Conservation (phyloP, 1,139 yeast species). For the Debaryomycetaceae sp. region DNA sequence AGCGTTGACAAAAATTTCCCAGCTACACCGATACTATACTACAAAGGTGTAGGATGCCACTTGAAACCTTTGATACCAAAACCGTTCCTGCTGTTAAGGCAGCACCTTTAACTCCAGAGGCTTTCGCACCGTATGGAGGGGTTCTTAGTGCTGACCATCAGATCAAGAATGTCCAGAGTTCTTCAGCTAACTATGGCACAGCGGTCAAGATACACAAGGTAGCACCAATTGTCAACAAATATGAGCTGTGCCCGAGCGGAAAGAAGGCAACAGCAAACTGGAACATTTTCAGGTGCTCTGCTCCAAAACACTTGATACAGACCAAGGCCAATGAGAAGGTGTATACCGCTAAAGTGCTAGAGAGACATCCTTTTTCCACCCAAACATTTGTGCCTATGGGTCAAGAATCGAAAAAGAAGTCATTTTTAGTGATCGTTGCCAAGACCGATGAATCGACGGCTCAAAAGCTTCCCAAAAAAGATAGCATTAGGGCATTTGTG, state of each 20-base stretch:
- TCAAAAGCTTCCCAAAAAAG: slow-evolving; percentile 55
- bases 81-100: slow-evolving; percentile 25
- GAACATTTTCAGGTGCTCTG: slow-evolving; percentile 80
- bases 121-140: slow-evolving; percentile 43
- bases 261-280: slow-evolving; percentile 57
- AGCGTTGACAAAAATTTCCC: background rate
- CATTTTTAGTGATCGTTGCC: slow-evolving; percentile 83
- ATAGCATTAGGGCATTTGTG: slow-evolving; percentile 59
- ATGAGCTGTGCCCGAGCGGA: slow-evolving; percentile 43
- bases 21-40: background rate
- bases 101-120: slow-evolving; percentile 38
- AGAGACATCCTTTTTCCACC: slow-evolving; percentile 86
- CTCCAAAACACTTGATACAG: slow-evolving; percentile 59
- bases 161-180: slow-evolving; percentile 23
- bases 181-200: slow-evolving; percentile 89
- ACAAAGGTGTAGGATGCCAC: slow-evolving; percentile 24
- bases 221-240: slow-evolving; percentile 60
- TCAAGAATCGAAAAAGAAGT: slow-evolving; percentile 40
- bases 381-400: slow-evolving; percentile 94
- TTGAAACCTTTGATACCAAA: slow-evolving; percentile 35
- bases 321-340: slow-evolving; percentile 15
- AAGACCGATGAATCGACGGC: slow-evolving; percentile 39
- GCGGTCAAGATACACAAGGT: slow-evolving; percentile 76
- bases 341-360: slow-evolving; percentile 69
- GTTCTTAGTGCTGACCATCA: slow-evolving; percentile 48